Base-by-base conservation (phyloP, 495 filamentous ascomycete species). In the Penicillium manginii region DNA sequence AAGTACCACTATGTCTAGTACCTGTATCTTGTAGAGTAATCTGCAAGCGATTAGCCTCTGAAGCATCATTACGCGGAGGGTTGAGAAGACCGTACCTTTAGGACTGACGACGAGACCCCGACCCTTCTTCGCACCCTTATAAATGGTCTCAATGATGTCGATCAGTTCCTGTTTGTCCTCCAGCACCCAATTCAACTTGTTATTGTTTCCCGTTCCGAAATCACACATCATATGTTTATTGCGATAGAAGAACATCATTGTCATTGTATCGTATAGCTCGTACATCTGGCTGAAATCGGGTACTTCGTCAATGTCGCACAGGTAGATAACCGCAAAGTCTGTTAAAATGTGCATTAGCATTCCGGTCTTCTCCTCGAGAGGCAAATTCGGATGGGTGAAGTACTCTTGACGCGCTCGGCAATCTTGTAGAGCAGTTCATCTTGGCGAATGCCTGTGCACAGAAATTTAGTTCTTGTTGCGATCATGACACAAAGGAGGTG, bases 221-320 rank as follows among this genome's bases (percentile, higher is more conserved):
- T 97, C 94, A 71, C 77, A 93, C 91, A 96, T 94, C 88, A 98
- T 98, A 73, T 98, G 92, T 74, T 97, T 98, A 72, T 98, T 98
- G 48, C 94, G 84, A 77, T 93, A 98, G 83, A 98, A 98, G 82
- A 94, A 97, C 84, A 89, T 89, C 58, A 89, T 83, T 6, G 86
- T 86, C 77, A 86, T 85, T 35, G 83, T 81, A 63, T 89, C 88
- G 70, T 89, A 91, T 0, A 91, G 78, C 68, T 91, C 89, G 59
- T 78, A 94, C 96, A 98, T 98, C 63, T 89, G 86, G 71, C 96
- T 98, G 82, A 98, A 98, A 71, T 98, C 94, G 18, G 93, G 92
- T 2, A 97, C 92, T 71, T 94, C 84, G 66, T 98, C 93, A 59
- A 97, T 85, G 73, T 98, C 96, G 83, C 96, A 98, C 53, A 98